Percentiles rank a stretch among this genome's conserved stretches.
These are phyloP conservation scores for Acarospora socialis DNA, from an alignment of 2,329 filamentous ascomycete genomes.

Conservation along the genomic window DNA sequence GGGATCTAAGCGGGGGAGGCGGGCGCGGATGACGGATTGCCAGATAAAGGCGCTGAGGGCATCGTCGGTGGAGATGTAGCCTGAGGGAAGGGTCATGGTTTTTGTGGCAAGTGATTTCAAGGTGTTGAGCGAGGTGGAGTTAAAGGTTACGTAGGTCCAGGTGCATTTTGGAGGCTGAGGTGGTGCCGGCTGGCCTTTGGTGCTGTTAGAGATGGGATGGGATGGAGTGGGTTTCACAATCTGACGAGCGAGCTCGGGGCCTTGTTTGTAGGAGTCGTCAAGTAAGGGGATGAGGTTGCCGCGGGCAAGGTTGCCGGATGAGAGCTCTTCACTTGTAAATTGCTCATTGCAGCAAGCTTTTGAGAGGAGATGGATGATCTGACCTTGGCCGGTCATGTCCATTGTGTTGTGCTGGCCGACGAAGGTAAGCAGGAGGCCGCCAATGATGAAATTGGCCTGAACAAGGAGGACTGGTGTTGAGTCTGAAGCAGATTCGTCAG, in stretches of 20 bases:
- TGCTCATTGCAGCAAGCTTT: constrained; percentile 34
- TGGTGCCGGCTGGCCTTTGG: constrained; percentile 5
- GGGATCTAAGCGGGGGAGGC: constrained; percentile 23
- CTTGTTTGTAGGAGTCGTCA: constrained; percentile 22
- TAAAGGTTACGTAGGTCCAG: constrained; percentile 36
- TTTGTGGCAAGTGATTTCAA: constrained; percentile 29
- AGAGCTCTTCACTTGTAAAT: constrained; percentile 33
- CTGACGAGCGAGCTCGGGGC: constrained; percentile 24
- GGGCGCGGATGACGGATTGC: constrained; percentile 30
- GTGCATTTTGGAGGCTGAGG: constrained; percentile 18
- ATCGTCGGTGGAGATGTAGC: constrained; percentile 41
- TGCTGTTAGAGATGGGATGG: constrained; percentile 9
- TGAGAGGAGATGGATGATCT: constrained; percentile 33
- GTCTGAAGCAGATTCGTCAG: constrained; percentile 14
- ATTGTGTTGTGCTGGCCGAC: constrained; percentile 35
- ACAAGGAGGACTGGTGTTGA: constrained; percentile 31
- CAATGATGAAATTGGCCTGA: constrained; percentile 35
- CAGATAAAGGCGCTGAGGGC: constrained; percentile 38
- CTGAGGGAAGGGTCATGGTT: constrained; percentile 11
- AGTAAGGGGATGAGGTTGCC: constrained; percentile 27
- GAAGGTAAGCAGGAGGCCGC: constrained; percentile 37
- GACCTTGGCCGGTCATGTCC: constrained; percentile 37
- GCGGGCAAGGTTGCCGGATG: constrained; percentile 29
- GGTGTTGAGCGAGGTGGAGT: constrained; percentile 20
- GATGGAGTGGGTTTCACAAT: constrained; percentile 18